A percentile compares a stretch with the other conserved stretches of the same genome.
Evolutionary conservation across 75 land plant genomes (phyloP).

Genomic region (Sequoia sempervirens): DNA sequence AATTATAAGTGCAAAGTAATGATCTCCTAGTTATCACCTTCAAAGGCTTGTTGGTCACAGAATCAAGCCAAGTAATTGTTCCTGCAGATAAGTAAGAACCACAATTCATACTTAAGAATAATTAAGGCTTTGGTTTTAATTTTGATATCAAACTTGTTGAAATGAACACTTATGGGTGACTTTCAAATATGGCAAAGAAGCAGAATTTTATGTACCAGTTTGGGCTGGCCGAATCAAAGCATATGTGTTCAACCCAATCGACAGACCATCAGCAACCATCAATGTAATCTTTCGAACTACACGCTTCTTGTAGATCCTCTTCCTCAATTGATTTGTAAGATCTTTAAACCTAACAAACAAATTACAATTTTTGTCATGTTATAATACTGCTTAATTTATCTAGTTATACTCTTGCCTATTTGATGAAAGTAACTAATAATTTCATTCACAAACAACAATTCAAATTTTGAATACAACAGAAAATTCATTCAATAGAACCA

Average conservation of each 20-base stretch:
- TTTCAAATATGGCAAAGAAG: background rate
- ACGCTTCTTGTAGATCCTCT: slow-evolving; percentile 80
- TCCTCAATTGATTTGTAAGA: slow-evolving; percentile 23
- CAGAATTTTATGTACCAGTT: slow-evolving; percentile 42
- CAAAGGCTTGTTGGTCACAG: slow-evolving; percentile 69
- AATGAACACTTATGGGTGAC: background rate
- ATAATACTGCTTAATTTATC: background rate
- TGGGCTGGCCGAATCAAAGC: slow-evolving; percentile 82
- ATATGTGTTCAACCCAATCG: slow-evolving; percentile 69
- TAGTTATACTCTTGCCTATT: background rate
- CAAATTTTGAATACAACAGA: background rate
- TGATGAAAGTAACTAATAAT: background rate
- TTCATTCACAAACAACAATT: background rate
- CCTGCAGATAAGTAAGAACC: slow-evolving; percentile 26
- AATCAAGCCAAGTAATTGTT: slow-evolving; percentile 70
- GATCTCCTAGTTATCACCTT: slow-evolving; percentile 44
- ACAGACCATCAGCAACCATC: slow-evolving; percentile 48
- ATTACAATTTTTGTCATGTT: background rate
- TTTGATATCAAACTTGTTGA: background rate
- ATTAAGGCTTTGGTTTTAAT: background rate
- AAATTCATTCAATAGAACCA: background rate
- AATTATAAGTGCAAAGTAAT: background rate
- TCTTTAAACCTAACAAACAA: slow-evolving; percentile 4
- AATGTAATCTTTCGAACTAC: slow-evolving; percentile 59
- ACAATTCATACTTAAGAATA: slow-evolving; percentile 10